phyloP scores from a whole-genome alignment of 805 yeast species.

The Teunomyces atbi region DNA sequence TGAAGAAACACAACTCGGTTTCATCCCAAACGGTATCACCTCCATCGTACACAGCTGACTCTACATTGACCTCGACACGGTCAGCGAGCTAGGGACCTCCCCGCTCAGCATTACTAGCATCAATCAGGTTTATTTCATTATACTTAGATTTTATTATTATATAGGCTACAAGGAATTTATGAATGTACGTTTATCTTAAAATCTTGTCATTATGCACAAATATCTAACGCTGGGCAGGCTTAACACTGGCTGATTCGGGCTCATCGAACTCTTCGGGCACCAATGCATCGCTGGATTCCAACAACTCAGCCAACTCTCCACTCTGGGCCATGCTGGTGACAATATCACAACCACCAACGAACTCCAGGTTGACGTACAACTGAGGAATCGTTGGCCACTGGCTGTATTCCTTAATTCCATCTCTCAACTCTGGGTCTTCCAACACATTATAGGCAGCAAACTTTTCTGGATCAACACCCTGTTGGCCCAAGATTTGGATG shows the following conservation, averaged over 20 bases:
- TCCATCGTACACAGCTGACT: background rate
- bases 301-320: constrained; percentile 86
- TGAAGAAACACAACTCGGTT: constrained; percentile 8
- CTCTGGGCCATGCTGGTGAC: constrained; percentile 83
- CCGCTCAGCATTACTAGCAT: background rate
- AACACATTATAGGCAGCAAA: constrained; percentile 96
- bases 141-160: background rate
- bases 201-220: background rate
- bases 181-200: background rate
- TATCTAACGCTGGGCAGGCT: constrained; percentile 26
- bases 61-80: constrained; percentile 3
- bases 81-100: background rate
- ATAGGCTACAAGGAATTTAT: background rate
- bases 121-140: background rate
- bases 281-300: constrained; percentile 75
- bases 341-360: constrained; percentile 97
- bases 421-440: constrained; percentile 91
- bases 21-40: constrained; percentile 1
- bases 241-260: constrained; percentile 27
- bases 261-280: constrained; percentile 72
- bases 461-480: constrained; percentile 94
- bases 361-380: constrained; percentile 84
- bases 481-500: constrained; percentile 88
- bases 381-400: constrained; percentile 99
- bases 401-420: constrained; percentile 92